Base-by-base conservation (phyloP, 352 stramenopile species). In the Pythium phragmiticola region DNA sequence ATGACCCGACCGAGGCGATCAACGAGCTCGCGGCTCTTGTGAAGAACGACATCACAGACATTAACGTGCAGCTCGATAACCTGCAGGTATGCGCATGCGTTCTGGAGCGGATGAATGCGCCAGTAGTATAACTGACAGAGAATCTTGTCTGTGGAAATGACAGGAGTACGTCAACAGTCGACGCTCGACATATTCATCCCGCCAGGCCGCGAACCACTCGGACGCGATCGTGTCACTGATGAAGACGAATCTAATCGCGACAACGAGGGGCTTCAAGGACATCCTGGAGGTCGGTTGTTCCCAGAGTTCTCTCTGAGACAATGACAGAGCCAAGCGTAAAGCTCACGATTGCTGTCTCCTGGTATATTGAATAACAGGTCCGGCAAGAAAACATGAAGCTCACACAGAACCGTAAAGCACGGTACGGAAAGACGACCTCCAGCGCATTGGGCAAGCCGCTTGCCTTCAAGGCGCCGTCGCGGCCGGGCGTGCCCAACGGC, bases 381-480 rank as follows among this genome's bases (percentile, higher is more conserved):
- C 72, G 86, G n/a, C 86, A 94, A 74, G 80, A 91, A 58, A 94
- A 92, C 63, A 88, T 94, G 78, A 90, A 92, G 70, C 70, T 92
- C 52, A 85, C 91, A 68, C 86, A 94, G 68, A 87, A 89, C 65
- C 75, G 86, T 42, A 81, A 77, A 49, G 80, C 84, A 17, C 74
- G 81, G 30, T 94, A 94, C 48, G 86, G 86, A 30, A 90, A 91
- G 53, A 89, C 81, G 5, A 72, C 80, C 33, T 88, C 82, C 34
- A 88, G 70, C 41, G 77, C 84, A 42, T 58, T 92, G 50, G 80
- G 85, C n/a, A 90, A 90, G 53, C 85, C 85, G 13, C 68, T 94
- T 9, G 77, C 80, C 0, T 94, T 94, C 57, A 80, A 83, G 60
- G 66, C 76, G 0, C 75, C 81, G 17, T 55, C 62, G 12, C 60